Evolutionary conservation across 202 grass and related monocot genomes (phyloP), one percentile per base, ranked within the genome.

Genomic region (Elaeis oleifera): DNA sequence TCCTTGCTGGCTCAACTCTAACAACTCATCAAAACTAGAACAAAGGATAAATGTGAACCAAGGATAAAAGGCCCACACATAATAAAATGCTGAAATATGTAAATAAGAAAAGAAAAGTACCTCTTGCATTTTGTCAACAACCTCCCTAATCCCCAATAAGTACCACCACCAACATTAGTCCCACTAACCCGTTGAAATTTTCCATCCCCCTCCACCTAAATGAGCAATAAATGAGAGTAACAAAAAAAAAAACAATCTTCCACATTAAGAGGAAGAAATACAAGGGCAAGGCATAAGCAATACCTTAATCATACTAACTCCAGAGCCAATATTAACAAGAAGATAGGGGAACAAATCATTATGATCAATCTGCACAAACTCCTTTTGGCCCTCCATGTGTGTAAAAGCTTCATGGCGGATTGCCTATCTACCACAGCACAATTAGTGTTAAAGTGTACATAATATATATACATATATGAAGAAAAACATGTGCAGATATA

Each of bases 291-390:
- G 11, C 36, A 44, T 56, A 39, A 50, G 63, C 52, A 62, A 61
- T 85, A 96, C 92, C 92, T 96, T 96, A 78, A 96, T 96, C 68
- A 96, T 96, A 63, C 92, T 96, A 65, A 96, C 92, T 80, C 92
- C 92, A 79, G 92, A 96, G 59, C 92, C 92, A 69, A 96, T 64
- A 79, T 96, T 96, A 75, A 96, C 92, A 83, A 96, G 92, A 85
- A 96, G 92, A 61, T 81, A 96, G 11, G 92, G 92, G 65, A 96
- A 96, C 58, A 96, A 48, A 59, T 96, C 92, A 65, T 91, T 96
- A 63, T 84, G 84, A 67, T 96, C 84, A 72, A 89, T 96, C 66
- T 96, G 92, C 76, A 85, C 85, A 20, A 91, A 96, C 51, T 91
- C 81, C 71, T 96, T 96, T 32, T 79, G 81, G 20, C 92, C 92